Evolutionary conservation across 2,329 filamentous ascomycete species (phyloP).

Genomic region (Phialophora tarda): DNA sequence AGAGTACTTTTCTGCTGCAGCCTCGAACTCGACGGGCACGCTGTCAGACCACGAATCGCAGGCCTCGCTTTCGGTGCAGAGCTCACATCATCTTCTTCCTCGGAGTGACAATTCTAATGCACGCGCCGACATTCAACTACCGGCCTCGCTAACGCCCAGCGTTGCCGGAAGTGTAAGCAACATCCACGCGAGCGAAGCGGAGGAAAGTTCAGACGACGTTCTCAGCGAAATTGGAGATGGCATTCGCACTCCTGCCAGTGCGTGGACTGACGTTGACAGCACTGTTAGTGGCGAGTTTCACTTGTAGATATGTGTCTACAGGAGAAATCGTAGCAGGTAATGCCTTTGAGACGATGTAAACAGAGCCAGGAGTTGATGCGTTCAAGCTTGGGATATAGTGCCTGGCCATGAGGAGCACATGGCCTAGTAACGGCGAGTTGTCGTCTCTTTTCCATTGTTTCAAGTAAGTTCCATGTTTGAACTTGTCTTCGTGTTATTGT

Average conservation of each 20-base stretch:
- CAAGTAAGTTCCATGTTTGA: not conserved
- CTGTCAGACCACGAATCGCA: constrained; percentile 46
- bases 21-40: constrained; percentile 40
- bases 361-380: not conserved
- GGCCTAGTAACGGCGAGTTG: not conserved
- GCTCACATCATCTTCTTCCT: constrained; percentile 6
- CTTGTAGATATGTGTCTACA: constrained; percentile 18
- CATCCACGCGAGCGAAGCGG: constrained; percentile 38
- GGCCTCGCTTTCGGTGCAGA: constrained; percentile 10
- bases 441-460: not conserved
- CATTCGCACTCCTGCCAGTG: constrained; percentile 43
- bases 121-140: not conserved
- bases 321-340: not conserved
- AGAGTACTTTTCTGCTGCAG: constrained; percentile 41
- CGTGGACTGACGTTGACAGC: constrained; percentile 45
- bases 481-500: not conserved
- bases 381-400: not conserved
- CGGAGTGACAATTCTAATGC: not conserved
- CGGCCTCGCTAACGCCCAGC: constrained; percentile 33
- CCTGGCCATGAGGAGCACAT: not conserved
- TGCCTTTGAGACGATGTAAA: not conserved
- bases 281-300: constrained; percentile 41
- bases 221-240: constrained; percentile 42
- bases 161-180: constrained; percentile 33
- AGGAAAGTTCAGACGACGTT: constrained; percentile 41